Conservation (phyloP, 2,329 filamentous ascomycete genomes). For the Geosmithia flava region DNA sequence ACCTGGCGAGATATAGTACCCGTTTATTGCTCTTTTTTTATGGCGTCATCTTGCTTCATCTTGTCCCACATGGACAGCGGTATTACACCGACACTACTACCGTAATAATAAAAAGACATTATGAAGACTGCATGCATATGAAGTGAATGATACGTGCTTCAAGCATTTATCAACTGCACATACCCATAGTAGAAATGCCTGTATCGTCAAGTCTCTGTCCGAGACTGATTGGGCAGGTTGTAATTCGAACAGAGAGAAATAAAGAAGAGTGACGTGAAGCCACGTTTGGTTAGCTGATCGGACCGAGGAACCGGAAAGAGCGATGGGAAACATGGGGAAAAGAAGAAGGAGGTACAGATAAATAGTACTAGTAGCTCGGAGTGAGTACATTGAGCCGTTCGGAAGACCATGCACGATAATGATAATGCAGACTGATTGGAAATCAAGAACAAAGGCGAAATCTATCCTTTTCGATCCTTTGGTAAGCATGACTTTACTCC, state of each 20-base stretch:
- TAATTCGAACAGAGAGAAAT: neutral
- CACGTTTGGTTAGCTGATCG: neutral
- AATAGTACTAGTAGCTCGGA: too few relatives aligned
- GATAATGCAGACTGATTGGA: too few relatives aligned
- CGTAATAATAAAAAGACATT: neutral
- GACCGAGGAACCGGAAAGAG: neutral
- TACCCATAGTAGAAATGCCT: neutral
- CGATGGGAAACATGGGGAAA: too few relatives aligned
- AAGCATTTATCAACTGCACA: neutral
- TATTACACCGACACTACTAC: neutral
- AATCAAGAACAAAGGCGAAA: too few relatives aligned
- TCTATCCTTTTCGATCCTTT: too few relatives aligned
- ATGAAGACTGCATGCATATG: neutral
- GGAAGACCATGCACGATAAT: too few relatives aligned
- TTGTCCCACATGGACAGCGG: neutral
- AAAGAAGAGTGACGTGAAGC: too few relatives aligned
- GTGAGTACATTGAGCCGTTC: too few relatives aligned
- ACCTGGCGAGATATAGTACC: neutral
- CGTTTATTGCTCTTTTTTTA: neutral
- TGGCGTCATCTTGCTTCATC: neutral
- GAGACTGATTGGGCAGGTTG: neutral
- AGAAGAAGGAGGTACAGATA: too few relatives aligned
- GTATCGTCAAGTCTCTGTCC: neutral
- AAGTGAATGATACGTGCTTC: neutral
- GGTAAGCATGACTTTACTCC: too few relatives aligned